Evolutionary conservation across 2,329 filamentous ascomycete genomes (phyloP).

Genomic region (Fusarium hainanense): DNA sequence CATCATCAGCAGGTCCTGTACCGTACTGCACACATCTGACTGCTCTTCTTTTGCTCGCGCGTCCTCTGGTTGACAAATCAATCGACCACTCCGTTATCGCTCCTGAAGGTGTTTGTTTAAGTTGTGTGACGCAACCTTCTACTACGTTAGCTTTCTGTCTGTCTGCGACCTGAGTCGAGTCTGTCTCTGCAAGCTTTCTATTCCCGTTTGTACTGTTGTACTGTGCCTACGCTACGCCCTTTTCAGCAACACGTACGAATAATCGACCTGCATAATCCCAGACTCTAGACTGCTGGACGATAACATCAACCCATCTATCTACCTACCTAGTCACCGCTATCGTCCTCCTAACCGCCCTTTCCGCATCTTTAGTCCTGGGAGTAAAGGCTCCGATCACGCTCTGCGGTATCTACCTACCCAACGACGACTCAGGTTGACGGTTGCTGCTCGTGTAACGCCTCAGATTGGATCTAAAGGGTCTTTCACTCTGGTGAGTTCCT

Average conservation of each 20-base stretch:
- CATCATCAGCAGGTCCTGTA: not conserved
- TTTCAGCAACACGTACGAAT: constrained; percentile 37
- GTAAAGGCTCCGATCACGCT: constrained; percentile 42
- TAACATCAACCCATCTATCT: constrained; percentile 38
- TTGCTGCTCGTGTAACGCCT: constrained; percentile 38
- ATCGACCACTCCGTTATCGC: not conserved
- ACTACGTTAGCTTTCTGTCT: constrained; percentile 10
- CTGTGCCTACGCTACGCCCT: constrained; percentile 20
- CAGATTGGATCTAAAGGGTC: constrained; percentile 32
- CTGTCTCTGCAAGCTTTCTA: constrained; percentile 12
- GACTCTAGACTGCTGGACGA: constrained; percentile 28
- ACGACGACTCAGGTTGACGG: constrained; percentile 37
- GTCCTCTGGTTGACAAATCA: not conserved
- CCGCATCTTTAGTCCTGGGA: constrained; percentile 25
- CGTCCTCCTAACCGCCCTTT: constrained; percentile 30
- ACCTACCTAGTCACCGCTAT: constrained; percentile 38
- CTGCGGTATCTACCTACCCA: not conserved
- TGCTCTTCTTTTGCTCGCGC: not conserved
- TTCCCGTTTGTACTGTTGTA: constrained; percentile 17
- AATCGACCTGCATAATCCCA: constrained; percentile 43
- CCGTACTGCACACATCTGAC: not conserved
- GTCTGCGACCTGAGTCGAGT: constrained; percentile 1
- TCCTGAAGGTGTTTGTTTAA: not conserved
- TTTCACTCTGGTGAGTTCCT: not conserved
- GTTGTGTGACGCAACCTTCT: constrained; percentile 42